A percentile compares a stretch with the other conserved stretches of the same genome.
Evolutionary conservation across 805 yeast species (phyloP).

Genomic region (Pichia heedii): DNA sequence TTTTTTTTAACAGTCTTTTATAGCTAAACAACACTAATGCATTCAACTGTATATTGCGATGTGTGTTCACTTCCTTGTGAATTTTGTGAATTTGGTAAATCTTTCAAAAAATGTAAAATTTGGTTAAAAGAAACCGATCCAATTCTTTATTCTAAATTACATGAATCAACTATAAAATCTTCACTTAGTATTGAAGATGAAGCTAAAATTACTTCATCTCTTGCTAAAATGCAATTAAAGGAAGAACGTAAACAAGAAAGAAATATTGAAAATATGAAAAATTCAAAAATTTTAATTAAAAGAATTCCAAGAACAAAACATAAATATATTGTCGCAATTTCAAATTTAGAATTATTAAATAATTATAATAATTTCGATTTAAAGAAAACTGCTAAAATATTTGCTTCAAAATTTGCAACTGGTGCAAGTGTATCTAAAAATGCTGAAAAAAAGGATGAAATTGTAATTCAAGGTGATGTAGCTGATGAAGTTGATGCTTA

Average conservation of each 20-base stretch:
- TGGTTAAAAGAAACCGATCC: slow-evolving; percentile 62
- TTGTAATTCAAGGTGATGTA: slow-evolving; percentile 90
- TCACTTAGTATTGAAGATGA: slow-evolving; percentile 68
- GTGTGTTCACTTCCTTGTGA: slow-evolving; percentile 82
- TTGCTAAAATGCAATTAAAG: slow-evolving; percentile 77
- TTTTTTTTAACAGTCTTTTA: too few relatives aligned
- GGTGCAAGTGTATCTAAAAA: slow-evolving; percentile 89
- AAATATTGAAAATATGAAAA: slow-evolving; percentile 66
- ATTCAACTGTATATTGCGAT: slow-evolving; percentile 65
- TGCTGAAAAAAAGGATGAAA: slow-evolving; percentile 86
- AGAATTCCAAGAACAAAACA: slow-evolving; percentile 85
- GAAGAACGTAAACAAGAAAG: slow-evolving; percentile 81
- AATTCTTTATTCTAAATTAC: slow-evolving; percentile 49
- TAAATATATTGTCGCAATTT: slow-evolving; percentile 76
- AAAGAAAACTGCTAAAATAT: slow-evolving; percentile 85
- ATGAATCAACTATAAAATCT: slow-evolving; percentile 47
- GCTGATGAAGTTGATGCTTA: slow-evolving; percentile 83
- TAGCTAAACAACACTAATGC: too few relatives aligned
- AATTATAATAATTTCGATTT: slow-evolving; percentile 64
- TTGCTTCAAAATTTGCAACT: slow-evolving; percentile 91
- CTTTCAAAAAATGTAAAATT: slow-evolving; percentile 70
- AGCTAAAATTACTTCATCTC: slow-evolving; percentile 70
- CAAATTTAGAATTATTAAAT: slow-evolving; percentile 67
- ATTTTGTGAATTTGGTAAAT: slow-evolving; percentile 86
- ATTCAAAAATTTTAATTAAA: slow-evolving; percentile 76